phyloP scores from a whole-genome alignment of 78 protist species.

The Dictyostelium intermedium region DNA sequence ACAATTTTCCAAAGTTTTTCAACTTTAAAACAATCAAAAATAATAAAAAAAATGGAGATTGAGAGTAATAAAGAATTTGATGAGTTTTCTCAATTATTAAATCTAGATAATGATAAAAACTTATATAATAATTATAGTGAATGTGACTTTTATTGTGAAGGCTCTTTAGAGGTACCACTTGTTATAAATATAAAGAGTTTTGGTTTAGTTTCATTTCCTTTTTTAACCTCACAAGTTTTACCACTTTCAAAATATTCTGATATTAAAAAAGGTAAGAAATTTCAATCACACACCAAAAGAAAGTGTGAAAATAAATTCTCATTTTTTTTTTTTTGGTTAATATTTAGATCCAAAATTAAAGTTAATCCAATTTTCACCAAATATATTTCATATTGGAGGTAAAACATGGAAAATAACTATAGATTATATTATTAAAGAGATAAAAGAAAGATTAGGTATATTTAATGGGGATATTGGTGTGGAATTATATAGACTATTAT shows the following conservation, averaged over 20 bases:
- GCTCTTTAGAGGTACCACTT: neutral
- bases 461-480: neutral
- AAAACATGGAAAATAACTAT: neutral
- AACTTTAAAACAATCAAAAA: no score
- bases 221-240: neutral
- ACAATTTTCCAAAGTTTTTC: no score
- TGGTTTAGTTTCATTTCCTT: neutral
- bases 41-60: no score
- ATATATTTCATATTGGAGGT: neutral
- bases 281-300: no score
- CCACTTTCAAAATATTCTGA: neutral
- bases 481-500: neutral
- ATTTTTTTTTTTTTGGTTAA: no score
- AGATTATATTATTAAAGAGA: no score
- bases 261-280: neutral
- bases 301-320: no score
- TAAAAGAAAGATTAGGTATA: neutral
- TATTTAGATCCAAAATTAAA: neutral
- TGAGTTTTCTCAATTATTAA: neutral
- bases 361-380: neutral
- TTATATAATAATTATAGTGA: neutral
- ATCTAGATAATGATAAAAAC: no score
- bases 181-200: neutral
- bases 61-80: neutral
- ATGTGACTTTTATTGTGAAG: neutral